Conservation (phyloP, 139 green algal species). For the Limnomonas spitsbergensis region DNA sequence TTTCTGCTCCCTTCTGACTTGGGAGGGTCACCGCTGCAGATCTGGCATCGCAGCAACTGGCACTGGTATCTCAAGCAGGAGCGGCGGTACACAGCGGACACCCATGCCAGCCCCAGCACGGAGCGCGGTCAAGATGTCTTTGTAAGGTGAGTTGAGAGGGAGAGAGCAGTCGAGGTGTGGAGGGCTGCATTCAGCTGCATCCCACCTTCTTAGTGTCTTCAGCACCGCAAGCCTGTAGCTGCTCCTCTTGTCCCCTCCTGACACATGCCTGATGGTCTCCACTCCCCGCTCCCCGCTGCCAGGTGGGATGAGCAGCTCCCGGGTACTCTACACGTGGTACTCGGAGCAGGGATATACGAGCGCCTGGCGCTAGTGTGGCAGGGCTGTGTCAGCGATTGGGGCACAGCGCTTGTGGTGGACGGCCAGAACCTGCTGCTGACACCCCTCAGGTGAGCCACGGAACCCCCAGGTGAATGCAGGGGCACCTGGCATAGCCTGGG, state of each 20-base stretch:
- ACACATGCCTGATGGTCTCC: background rate
- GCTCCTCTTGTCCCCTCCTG: too few relatives aligned
- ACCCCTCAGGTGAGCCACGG: conserved; percentile 68
- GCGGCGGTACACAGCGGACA: conserved; percentile 26
- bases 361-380: conserved; percentile 35
- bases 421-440: conserved; percentile 73
- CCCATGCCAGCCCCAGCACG: background rate
- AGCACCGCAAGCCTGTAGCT: too few relatives aligned
- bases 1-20: background rate
- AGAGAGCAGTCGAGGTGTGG: too few relatives aligned
- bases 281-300: background rate
- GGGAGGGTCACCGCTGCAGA: conserved; percentile 44
- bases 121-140: too few relatives aligned
- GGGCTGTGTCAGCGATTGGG: conserved; percentile 39
- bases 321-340: conserved; percentile 41
- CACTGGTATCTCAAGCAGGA: conserved; percentile 93
- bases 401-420: conserved; percentile 85
- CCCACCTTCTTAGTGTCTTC: too few relatives aligned
- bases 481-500: background rate
- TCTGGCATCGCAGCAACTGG: conserved; percentile 93
- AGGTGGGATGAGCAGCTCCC: conserved; percentile 60
- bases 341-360: conserved; percentile 23
- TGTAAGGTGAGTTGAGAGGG: too few relatives aligned
- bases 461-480: too few relatives aligned
- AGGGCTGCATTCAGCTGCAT: too few relatives aligned